Percentiles rank a stretch among this genome's conserved stretches.
phyloP scores from a whole-genome alignment of 2,329 filamentous ascomycete species.

The Penicillium digitatum region DNA sequence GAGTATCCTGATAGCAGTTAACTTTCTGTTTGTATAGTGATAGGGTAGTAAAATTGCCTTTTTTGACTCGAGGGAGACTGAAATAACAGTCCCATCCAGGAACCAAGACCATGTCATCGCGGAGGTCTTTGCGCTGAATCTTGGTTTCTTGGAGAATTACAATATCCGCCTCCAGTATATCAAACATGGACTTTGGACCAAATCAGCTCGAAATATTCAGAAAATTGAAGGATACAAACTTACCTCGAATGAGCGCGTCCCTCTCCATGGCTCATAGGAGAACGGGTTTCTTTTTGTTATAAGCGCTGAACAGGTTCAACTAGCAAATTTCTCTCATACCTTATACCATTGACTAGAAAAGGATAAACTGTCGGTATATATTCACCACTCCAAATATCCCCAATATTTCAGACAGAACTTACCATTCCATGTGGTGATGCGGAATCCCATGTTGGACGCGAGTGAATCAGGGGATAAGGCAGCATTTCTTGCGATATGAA shows the following conservation, averaged over 20 bases:
- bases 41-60: constrained; percentile 54
- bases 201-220: not conserved
- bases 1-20: constrained; percentile 67
- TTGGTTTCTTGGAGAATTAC: constrained; percentile 95
- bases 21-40: not conserved
- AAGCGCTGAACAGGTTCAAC: not conserved
- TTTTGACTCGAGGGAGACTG: constrained; percentile 88
- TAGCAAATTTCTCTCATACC: constrained; percentile 43
- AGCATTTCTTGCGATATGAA: constrained; percentile 5
- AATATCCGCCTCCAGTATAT: constrained; percentile 86
- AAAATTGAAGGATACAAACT: constrained; percentile 7
- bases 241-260: constrained; percentile 66
- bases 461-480: not conserved
- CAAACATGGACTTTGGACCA: constrained; percentile 75
- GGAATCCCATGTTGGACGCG: constrained; percentile 59
- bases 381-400: not conserved
- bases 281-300: constrained; percentile 65
- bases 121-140: constrained; percentile 86
- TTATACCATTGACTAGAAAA: constrained; percentile 69
- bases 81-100: constrained; percentile 96
- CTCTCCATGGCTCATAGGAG: constrained; percentile 77
- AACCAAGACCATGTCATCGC: constrained; percentile 92
- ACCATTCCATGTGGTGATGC: constrained; percentile 88
- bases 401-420: constrained; percentile 25
- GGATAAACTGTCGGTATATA: constrained; percentile 24